Evolutionary conservation across 2,329 filamentous ascomycete genomes (phyloP), one percentile per base, ranked within the genome.

Genomic region (Cephalotrichum gorgonifer): DNA sequence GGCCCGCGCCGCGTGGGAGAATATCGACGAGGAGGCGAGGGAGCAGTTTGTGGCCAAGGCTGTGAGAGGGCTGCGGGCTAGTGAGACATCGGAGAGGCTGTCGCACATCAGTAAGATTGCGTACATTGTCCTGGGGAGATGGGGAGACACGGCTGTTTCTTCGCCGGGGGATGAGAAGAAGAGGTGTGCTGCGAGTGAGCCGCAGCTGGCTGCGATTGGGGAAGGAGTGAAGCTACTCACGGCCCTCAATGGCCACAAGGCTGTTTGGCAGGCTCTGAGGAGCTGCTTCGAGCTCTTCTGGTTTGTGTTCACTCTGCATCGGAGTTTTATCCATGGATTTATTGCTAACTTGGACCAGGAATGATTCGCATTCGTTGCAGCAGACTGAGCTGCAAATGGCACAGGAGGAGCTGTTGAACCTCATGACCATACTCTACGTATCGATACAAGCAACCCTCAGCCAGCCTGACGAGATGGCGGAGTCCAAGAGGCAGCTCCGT

Each of bases 51-150:
- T 87, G 31, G 64, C 70, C 52, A 67, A 69, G 20, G 70, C 78
- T 35, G 68, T 85, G 53, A 60, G 64, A 8, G 65, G 64, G 6
- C 49, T 71, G 38, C 22, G 17, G 51, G 67, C 68, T 27, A 65
- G 67, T 43, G 73, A 81, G 49, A 62, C 72, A 27, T 66, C 70
- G 15, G 61, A 73, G 48, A 68, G 77, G 8, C 68, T 69, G 44
- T 74, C 75, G 44, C 75, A 73, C 14, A 70, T 85, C 28, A 76
- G 76, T 30, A 74, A 73, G 43, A 62, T 83, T 42, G 64, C 80
- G 4, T 83, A 84, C 57, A 62, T 86, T 25, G 68, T 84, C 14
- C 72, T 87, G 5, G 86, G 86, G 2, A 71, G 82, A 31, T 90
- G 86, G 86, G 76, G 74, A 3, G 72, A 81, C 44, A 87, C 82